Percentiles rank a stretch among this genome's conserved stretches.
phyloP scores from a whole-genome alignment of 176 grass and related monocot species.

The Zea luxurians region DNA sequence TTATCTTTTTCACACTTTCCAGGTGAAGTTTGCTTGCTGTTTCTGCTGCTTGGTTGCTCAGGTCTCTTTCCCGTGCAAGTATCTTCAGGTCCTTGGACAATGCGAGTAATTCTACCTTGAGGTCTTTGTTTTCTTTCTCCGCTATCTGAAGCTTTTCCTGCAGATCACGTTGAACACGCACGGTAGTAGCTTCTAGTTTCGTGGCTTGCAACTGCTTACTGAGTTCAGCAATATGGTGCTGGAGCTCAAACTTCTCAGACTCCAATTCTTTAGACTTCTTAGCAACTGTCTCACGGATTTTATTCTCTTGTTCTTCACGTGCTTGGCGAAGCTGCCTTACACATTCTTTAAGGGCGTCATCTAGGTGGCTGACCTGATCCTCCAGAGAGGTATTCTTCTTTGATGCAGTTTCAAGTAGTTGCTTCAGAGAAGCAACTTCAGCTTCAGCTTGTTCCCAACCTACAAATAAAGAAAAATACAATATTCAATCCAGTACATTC shows the following conservation, averaged over 20 bases:
- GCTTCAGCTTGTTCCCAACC: conserved; percentile 95
- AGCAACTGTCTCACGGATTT: conserved; percentile 53
- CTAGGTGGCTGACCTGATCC: conserved; percentile 71
- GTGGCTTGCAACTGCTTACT: conserved; percentile 55
- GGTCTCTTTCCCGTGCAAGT: conserved; percentile 71
- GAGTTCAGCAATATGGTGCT: conserved; percentile 52
- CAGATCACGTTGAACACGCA: conserved; percentile 41
- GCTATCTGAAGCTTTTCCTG: conserved; percentile 51
- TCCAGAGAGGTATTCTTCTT: conserved; percentile 69
- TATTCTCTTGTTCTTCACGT: conserved; percentile 78
- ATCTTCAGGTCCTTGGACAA: conserved; percentile 60
- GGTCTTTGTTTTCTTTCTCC: conserved; percentile 69
- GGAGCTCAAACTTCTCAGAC: conserved; percentile 53
- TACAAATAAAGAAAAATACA: conserved; percentile 40
- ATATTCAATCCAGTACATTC: conserved; percentile 8
- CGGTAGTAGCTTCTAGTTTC: conserved; percentile 24
- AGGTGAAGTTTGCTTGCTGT: conserved; percentile 89
- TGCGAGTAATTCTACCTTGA: conserved; percentile 50
- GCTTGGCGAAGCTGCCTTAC: conserved; percentile 87
- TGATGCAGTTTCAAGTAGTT: conserved; percentile 66
- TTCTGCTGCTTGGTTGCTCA: conserved; percentile 89
- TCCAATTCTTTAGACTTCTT: conserved; percentile 56
- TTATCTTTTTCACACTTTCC: conserved; percentile 81
- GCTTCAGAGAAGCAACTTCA: conserved; percentile 74
- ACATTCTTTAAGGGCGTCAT: conserved; percentile 91